phyloP scores from a whole-genome alignment of 495 filamentous ascomycete genomes.

The Tuber magnatum region DNA sequence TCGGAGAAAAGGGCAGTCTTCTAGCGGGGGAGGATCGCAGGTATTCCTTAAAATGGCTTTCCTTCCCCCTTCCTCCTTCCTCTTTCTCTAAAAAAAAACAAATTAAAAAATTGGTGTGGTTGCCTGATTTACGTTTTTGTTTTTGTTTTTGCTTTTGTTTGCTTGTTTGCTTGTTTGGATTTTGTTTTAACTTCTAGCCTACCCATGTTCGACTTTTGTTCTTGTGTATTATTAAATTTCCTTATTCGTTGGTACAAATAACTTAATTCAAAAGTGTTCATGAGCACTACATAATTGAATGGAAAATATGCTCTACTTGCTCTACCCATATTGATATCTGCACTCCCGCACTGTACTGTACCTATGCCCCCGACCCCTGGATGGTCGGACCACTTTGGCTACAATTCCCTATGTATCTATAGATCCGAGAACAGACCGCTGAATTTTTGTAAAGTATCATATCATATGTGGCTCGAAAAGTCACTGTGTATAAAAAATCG shows the following conservation, averaged over 20 bases:
- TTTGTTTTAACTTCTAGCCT: neutral
- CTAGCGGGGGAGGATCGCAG: neutral
- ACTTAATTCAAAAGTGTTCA: neutral
- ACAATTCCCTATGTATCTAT: neutral
- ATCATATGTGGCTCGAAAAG: neutral
- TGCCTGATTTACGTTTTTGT: neutral
- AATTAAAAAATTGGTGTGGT: neutral
- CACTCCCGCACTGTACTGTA: neutral
- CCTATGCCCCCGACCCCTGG: neutral
- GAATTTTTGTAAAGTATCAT: neutral
- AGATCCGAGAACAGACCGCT: neutral
- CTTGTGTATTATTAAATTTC: neutral
- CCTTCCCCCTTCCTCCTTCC: too few species aligned
- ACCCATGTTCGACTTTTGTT: neutral
- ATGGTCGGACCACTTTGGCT: neutral
- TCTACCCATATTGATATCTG: neutral
- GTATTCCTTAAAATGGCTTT: neutral
- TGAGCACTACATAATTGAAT: neutral
- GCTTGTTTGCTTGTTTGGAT: neutral
- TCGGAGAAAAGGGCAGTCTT: neutral
- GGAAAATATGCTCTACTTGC: neutral
- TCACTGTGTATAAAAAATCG: neutral
- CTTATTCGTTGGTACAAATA: neutral
- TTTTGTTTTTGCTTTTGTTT: too few species aligned
- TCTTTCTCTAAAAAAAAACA: neutral